Percentiles rank a stretch among this genome's conserved stretches.
These are phyloP conservation scores for Malus hybrid DNA, from an alignment of 331 rosid genomes.

Conservation along the genomic window DNA sequence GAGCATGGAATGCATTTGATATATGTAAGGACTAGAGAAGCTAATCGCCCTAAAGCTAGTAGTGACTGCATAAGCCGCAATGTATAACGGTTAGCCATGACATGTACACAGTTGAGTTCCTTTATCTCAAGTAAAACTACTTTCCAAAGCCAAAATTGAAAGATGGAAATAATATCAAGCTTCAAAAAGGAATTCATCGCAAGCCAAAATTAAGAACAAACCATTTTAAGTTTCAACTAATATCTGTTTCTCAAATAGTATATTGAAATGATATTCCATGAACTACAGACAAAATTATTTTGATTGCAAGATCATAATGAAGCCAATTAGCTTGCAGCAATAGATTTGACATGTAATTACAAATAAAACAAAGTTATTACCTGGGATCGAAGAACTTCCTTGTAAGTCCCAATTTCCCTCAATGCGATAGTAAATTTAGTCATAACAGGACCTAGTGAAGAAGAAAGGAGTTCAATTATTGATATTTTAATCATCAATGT, in stretches of 20 bases:
- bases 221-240: not conserved
- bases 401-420: constrained; percentile 98
- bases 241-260: not conserved
- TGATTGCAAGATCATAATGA: not conserved
- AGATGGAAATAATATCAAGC: not conserved
- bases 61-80: not conserved
- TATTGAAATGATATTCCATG: not conserved
- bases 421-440: constrained; percentile 95
- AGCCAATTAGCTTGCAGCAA: not conserved
- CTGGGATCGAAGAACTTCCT: constrained; percentile 99
- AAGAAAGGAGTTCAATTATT: constrained; percentile 14
- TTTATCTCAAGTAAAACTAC: not conserved
- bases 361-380: constrained; percentile 30
- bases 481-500: not conserved
- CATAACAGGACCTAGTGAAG: constrained; percentile 88
- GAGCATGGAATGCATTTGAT: not conserved
- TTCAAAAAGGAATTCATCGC: not conserved
- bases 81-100: not conserved
- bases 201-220: not conserved
- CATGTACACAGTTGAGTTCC: not conserved
- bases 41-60: no score
- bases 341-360: no score
- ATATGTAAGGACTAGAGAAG: not conserved
- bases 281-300: not conserved
- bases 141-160: not conserved